Evolutionary conservation across 1,284 basidiomycete species (phyloP).

Genomic region (Moesziomyces antarcticus): DNA sequence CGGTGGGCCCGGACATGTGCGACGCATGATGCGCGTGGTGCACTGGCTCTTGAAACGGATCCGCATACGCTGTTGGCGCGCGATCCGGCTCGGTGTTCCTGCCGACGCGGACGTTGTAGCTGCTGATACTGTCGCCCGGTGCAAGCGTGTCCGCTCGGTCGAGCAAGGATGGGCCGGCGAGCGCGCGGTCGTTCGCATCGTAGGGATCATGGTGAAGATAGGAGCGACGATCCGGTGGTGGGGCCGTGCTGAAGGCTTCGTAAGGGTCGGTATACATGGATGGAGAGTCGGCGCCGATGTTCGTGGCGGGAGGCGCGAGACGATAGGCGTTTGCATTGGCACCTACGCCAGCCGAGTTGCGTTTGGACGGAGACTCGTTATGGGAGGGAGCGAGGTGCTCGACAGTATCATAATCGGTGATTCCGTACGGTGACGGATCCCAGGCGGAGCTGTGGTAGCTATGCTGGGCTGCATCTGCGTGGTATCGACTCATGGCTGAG

Average conservation of each 20-base stretch:
- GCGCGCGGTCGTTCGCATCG: constrained; percentile 19
- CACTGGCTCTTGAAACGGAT: constrained; percentile 3
- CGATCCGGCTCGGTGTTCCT: constrained; percentile 24
- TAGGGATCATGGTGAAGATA: constrained; percentile 46
- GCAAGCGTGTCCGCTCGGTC: constrained; percentile 43
- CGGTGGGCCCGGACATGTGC: constrained; percentile 1
- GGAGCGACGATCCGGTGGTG: constrained; percentile 14
- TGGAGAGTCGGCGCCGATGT: constrained; percentile 34
- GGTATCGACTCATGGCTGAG: constrained; percentile 29
- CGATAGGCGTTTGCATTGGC: constrained; percentile 41
- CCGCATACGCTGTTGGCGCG: constrained; percentile 1
- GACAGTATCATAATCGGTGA: constrained; percentile 27
- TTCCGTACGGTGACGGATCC: constrained; percentile 38
- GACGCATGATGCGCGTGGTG: constrained; percentile 8
- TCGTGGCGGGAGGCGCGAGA: constrained; percentile 22
- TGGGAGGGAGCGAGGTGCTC: constrained; percentile 6
- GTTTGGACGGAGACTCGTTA: constrained; percentile 5
- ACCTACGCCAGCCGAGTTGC: constrained; percentile 34
- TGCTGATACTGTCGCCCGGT: constrained; percentile 54
- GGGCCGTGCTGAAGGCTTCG: constrained; percentile 38
- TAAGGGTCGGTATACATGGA: constrained; percentile 58
- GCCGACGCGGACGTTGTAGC: constrained; percentile 48
- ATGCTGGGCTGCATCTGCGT: constrained; percentile 29
- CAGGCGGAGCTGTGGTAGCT: constrained; percentile 39
- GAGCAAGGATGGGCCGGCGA: constrained; percentile 19